Percentiles rank a stretch among this genome's conserved stretches.
Conservation (phyloP, 805 yeast genomes). For the Torulaspora indica region DNA sequence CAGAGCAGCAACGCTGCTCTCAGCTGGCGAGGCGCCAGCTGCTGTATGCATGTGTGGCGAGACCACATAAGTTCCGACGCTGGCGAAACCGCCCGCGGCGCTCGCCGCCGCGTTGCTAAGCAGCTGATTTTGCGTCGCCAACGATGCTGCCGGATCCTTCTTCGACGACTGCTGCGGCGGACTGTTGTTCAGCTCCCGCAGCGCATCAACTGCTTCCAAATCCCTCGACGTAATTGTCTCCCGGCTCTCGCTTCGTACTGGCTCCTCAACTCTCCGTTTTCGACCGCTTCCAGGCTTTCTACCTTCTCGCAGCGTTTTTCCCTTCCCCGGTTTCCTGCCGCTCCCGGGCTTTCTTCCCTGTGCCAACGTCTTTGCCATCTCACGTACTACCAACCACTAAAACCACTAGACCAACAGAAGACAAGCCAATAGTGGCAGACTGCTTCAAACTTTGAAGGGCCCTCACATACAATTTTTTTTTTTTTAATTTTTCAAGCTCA, state of each 20-base stretch:
- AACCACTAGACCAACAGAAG: not conserved
- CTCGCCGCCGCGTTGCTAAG: constrained; percentile 5
- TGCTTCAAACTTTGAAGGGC: not conserved
- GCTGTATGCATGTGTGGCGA: constrained; percentile 8
- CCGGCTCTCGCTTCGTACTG: constrained; percentile 1
- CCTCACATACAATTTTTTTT: not conserved
- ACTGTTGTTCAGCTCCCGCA: constrained; percentile 27
- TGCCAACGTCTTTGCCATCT: constrained; percentile 36
- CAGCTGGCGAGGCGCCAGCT: constrained; percentile 1
- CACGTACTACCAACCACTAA: too few species aligned
- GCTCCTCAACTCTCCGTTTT: constrained; percentile 20
- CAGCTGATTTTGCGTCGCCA: constrained; percentile 8
- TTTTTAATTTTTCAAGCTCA: not conserved
- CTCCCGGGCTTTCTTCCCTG: constrained; percentile 37
- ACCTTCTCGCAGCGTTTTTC: constrained; percentile 34
- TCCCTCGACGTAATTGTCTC: constrained; percentile 19
- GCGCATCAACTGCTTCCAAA: constrained; percentile 29
- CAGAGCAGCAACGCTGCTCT: not conserved
- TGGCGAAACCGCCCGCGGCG: not conserved
- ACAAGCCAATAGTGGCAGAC: not conserved
- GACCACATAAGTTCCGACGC: constrained; percentile 4
- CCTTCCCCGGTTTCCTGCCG: constrained; percentile 36
- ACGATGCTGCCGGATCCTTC: constrained; percentile 3
- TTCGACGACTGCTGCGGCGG: constrained; percentile 13
- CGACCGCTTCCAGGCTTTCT: constrained; percentile 36